phyloP scores from a whole-genome alignment of 495 filamentous ascomycete genomes.

The Daldinia grandis region DNA sequence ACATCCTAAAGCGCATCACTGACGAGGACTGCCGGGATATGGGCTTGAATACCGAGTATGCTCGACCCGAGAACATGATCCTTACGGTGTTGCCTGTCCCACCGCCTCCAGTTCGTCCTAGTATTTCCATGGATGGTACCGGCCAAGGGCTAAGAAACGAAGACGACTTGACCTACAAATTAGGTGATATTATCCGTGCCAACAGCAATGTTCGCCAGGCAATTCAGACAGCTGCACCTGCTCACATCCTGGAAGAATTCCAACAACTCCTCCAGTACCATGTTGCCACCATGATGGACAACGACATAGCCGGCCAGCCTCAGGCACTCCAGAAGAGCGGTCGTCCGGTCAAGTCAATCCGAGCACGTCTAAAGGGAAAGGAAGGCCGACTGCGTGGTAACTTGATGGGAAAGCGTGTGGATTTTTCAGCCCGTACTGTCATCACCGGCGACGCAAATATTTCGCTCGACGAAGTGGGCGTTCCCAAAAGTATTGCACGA shows the following conservation, averaged over 20 bases:
- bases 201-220: constrained; percentile 93
- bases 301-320: constrained; percentile 95
- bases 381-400: constrained; percentile 97
- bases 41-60: constrained; percentile 91
- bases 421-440: constrained; percentile 99
- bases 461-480: constrained; percentile 95
- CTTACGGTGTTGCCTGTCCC: constrained; percentile 94
- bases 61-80: constrained; percentile 98
- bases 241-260: constrained; percentile 88
- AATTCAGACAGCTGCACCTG: constrained; percentile 85
- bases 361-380: constrained; percentile 96
- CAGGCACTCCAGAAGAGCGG: constrained; percentile 97
- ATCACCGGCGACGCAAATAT: constrained; percentile 98
- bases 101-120: constrained; percentile 92
- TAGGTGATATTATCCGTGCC: constrained; percentile 97
- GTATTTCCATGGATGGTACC: constrained; percentile 92
- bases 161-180: constrained; percentile 98
- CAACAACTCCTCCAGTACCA: constrained; percentile 95
- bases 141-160: constrained; percentile 87
- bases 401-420: constrained; percentile 99
- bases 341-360: constrained; percentile 93
- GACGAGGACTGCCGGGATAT: constrained; percentile 82
- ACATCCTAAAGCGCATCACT: constrained; percentile 84
- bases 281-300: constrained; percentile 99
- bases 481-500: constrained; percentile 85